These are phyloP conservation scores for Lachnellula hyalina DNA, from an alignment of 2,329 filamentous ascomycete species.

Conservation along the genomic window DNA sequence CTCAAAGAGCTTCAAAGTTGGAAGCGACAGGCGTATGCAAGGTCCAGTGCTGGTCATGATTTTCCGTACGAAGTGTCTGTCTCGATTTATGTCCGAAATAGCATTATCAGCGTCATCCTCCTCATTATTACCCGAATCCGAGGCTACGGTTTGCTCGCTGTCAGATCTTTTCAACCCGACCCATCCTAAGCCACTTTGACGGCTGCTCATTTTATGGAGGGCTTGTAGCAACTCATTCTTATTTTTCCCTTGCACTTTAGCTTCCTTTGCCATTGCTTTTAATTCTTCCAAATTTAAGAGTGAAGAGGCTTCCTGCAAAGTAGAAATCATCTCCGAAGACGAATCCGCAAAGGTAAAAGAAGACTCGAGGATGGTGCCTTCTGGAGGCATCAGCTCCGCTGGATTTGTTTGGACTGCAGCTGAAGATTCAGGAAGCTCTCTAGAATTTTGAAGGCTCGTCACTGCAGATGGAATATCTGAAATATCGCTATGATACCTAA, in stretches of 20 bases:
- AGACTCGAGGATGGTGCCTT: slow-evolving; percentile 44
- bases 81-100: slow-evolving; percentile 48
- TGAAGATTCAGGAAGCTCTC: slow-evolving; percentile 46
- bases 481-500: slow-evolving; percentile 81
- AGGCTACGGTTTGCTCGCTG: slow-evolving; percentile 41
- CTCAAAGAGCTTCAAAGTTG: slow-evolving; percentile 77
- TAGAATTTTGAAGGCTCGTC: slow-evolving; percentile 52
- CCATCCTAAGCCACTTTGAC: slow-evolving; percentile 70
- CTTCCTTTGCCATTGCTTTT: slow-evolving; percentile 77
- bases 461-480: slow-evolving; percentile 65
- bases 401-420: slow-evolving; percentile 29
- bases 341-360: slow-evolving; percentile 75
- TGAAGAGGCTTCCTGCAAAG: slow-evolving; percentile 76
- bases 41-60: slow-evolving; percentile 74
- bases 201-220: slow-evolving; percentile 67
- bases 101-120: slow-evolving; percentile 35
- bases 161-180: slow-evolving; percentile 55
- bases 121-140: slow-evolving; percentile 43
- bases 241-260: slow-evolving; percentile 80
- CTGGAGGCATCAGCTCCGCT: slow-evolving; percentile 43
- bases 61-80: slow-evolving; percentile 69
- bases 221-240: slow-evolving; percentile 74
- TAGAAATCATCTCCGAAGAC: slow-evolving; percentile 67
- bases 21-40: slow-evolving; percentile 73
- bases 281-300: slow-evolving; percentile 84